Percentiles rank a stretch among this genome's conserved stretches.
phyloP scores from a whole-genome alignment of 1,139 yeast genomes.

The Pneumocystis murina region DNA sequence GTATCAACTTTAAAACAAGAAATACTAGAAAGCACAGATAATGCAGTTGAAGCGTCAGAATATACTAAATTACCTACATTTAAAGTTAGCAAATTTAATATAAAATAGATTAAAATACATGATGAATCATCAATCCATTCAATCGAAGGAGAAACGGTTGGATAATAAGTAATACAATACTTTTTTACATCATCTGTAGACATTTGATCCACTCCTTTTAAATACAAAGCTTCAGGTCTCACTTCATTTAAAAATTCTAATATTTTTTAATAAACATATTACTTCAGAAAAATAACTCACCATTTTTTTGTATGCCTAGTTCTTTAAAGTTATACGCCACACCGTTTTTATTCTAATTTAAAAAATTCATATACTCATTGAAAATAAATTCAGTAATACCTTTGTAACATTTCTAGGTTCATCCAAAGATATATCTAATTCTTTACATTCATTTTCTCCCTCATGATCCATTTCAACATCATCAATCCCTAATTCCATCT shows the following conservation, averaged over 20 bases:
- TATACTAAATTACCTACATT: neutral
- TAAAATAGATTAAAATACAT: constrained; percentile 4
- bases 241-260: neutral
- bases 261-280: neutral
- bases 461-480: neutral
- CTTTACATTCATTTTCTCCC: neutral
- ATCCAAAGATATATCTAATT: neutral
- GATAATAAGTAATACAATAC: constrained; percentile 1
- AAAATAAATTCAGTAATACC: neutral
- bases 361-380: neutral
- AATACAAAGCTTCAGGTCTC: constrained; percentile 8
- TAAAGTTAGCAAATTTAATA: neutral
- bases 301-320: neutral
- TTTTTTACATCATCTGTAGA: constrained; percentile 8
- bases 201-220: constrained; percentile 8
- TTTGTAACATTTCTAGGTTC: neutral
- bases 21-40: constrained; percentile 2
- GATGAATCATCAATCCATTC: constrained; percentile 10
- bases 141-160: constrained; percentile 3
- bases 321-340: neutral
- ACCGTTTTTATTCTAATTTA: neutral
- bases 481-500: neutral
- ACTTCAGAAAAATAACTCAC: neutral
- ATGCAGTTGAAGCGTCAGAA: constrained; percentile 5
- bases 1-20: constrained; percentile 1